phyloP scores from a whole-genome alignment of 352 stramenopile species.

The Phytopythium delawarense region DNA sequence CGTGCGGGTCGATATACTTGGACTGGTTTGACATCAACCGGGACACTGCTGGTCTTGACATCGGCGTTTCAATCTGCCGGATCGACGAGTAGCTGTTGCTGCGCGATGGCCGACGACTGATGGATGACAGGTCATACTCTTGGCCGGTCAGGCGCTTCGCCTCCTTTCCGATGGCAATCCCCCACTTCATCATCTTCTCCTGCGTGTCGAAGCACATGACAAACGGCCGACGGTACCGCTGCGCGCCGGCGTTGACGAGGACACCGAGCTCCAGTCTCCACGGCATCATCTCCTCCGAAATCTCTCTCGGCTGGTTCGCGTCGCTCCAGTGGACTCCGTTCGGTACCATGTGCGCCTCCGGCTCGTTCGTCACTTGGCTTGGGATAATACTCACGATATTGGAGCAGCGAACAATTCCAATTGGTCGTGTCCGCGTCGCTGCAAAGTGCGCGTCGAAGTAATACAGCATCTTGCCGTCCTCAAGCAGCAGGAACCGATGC shows the following conservation, averaged over 20 bases:
- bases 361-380: slow-evolving; percentile 51
- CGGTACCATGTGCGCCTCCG: slow-evolving; percentile 1
- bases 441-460: slow-evolving; percentile 56
- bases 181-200: slow-evolving; percentile 88
- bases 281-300: slow-evolving; percentile 56
- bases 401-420: slow-evolving; percentile 76
- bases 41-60: slow-evolving; percentile 54
- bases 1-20: slow-evolving; percentile 68
- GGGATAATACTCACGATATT: slow-evolving; percentile 78
- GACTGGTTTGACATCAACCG: slow-evolving; percentile 71
- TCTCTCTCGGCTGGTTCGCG: slow-evolving; percentile 11
- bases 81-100: slow-evolving; percentile 64
- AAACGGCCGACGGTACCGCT: slow-evolving; percentile 76
- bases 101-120: slow-evolving; percentile 50
- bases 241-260: slow-evolving; percentile 39
- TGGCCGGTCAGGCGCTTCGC: slow-evolving; percentile 75
- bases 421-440: slow-evolving; percentile 55
- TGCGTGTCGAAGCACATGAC: slow-evolving; percentile 74
- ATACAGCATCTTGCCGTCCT: slow-evolving; percentile 82
- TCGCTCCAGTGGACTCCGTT: slow-evolving; percentile 8
- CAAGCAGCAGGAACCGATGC: slow-evolving; percentile 70
- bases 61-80: slow-evolving; percentile 51
- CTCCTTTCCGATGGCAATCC: slow-evolving; percentile 66
- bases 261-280: slow-evolving; percentile 75
- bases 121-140: slow-evolving; percentile 78